Evolutionary conservation across 306 rosid genomes (phyloP), one percentile per base, ranked within the genome.

Genomic region (Quercus glauca): DNA sequence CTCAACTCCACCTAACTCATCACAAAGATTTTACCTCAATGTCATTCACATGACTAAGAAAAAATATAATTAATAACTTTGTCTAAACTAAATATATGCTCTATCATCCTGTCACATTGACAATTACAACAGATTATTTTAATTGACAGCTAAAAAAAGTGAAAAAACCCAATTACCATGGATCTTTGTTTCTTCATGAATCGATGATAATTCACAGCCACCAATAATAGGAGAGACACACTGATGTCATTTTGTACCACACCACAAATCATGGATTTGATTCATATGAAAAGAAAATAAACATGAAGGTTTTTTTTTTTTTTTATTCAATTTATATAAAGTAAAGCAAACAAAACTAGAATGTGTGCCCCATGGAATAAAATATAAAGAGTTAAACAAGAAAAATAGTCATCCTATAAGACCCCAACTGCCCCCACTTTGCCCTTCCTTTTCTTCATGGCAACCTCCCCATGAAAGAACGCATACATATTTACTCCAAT

Each of bases 401-500:
- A 73, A 80, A 82, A 82, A 83, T 78, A 76, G 71, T 35, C 64
- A 61, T 55, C 43, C 43, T 6, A 71, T 41, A 69, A 56, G 83
- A 72, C 65, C 86, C 80, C 75, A 73, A 23, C 59, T 19, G 67
- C 1, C 78, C 82, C 87, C 74, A 75, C 81, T 70, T 17, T 61
- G 77, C 78, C 75, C 76, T 90, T 88, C 78, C 94, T 92, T 91
- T 83, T 80, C 83, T 82, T 83, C 86, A 82, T 83, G 82, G 91
- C 85, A 82, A 92, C 79, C 85, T 80, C 86, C 35, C 87, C 79
- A 82, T 79, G 88, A 84, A 86, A 81, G 86, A 83, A 90, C 87
- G 85, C 55, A 83, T 51, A 73, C 68, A 67, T 33, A 59, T 69
- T 82, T 74, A 79, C 91, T 86, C 90, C 76, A 84, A 63, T 58